These are phyloP conservation scores for Candida vaughaniae DNA, from an alignment of 805 yeast species.

Conservation along the genomic window DNA sequence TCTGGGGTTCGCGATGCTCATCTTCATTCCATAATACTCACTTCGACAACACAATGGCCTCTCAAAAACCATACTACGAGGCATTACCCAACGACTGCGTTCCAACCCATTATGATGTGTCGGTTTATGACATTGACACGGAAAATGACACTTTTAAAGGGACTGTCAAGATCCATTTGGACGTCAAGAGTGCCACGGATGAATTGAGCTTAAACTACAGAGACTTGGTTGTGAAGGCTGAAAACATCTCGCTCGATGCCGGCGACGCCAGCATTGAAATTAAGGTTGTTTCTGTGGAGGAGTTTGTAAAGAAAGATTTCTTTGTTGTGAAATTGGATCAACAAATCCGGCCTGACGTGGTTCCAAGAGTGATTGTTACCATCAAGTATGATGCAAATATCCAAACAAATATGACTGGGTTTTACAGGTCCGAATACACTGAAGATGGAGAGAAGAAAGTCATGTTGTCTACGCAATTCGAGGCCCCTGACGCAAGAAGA, in stretches of 20 bases:
- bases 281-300: conserved; percentile 10
- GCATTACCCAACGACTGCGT: conserved; percentile 63
- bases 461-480: conserved; percentile 56
- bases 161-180: conserved; percentile 45
- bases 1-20: no score
- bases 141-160: conserved; percentile 48
- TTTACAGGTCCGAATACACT: conserved; percentile 47
- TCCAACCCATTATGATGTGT: conserved; percentile 72
- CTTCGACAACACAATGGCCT: no score
- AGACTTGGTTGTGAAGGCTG: conserved; percentile 31
- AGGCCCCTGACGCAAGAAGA: conserved; percentile 58
- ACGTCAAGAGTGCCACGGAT: conserved; percentile 40
- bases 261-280: conserved; percentile 16
- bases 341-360: conserved; percentile 19
- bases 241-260: conserved; percentile 18
- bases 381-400: conserved; percentile 43
- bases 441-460: conserved; percentile 36
- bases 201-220: conserved; percentile 50
- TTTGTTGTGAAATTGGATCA: conserved; percentile 56
- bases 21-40: no score
- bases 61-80: conserved; percentile 31
- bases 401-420: conserved; percentile 57
- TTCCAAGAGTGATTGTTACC: conserved; percentile 22
- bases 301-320: conserved; percentile 57
- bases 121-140: conserved; percentile 59